A percentile compares a stretch with the other conserved stretches of the same genome.
These are phyloP conservation scores for Tolypocladium inflatum DNA, from an alignment of 2,329 filamentous ascomycete genomes.

Conservation along the genomic window DNA sequence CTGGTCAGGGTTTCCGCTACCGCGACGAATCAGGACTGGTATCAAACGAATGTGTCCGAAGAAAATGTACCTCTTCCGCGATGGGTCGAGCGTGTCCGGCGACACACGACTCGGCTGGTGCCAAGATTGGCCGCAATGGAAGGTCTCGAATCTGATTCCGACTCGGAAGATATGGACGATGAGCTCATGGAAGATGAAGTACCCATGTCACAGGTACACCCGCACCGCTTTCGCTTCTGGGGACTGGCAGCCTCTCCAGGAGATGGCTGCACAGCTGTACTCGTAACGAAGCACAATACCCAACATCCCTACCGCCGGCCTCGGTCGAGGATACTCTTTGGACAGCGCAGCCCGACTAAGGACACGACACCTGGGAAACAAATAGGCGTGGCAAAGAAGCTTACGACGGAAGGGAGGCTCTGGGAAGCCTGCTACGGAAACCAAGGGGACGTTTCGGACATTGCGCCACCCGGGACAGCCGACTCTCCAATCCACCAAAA, in stretches of 20 bases:
- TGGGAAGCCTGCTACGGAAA: conserved; percentile 52
- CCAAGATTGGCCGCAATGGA: conserved; percentile 35
- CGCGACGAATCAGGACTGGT: conserved; percentile 40
- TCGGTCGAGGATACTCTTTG: conserved; percentile 27
- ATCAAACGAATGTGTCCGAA: conserved; percentile 36
- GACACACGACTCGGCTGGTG: conserved; percentile 32
- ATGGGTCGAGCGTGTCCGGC: conserved; percentile 39
- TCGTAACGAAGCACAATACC: conserved; percentile 39
- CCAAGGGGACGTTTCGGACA: conserved; percentile 35
- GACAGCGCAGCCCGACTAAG: conserved; percentile 13
- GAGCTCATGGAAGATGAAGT: conserved; percentile 12
- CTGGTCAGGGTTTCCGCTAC: conserved; percentile 44
- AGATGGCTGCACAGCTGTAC: conserved; percentile 38
- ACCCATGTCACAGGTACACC: conserved; percentile 32
- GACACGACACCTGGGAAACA: conserved; percentile 1
- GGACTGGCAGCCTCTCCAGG: conserved; percentile 42
- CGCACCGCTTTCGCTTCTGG: conserved; percentile 43
- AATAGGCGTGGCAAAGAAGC: neutral
- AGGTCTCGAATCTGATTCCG: conserved; percentile 17
- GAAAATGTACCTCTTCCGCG: conserved; percentile 19
- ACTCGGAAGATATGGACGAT: conserved; percentile 13
- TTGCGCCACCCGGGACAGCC: conserved; percentile 14
- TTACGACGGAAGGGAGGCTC: conserved; percentile 44
- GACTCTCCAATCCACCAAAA: conserved; percentile 8
- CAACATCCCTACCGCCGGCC: conserved; percentile 35